Percentiles rank a stretch among this genome's conserved stretches.
Conservation (phyloP, 345 rosid genomes). For the Trapa incisa region DNA sequence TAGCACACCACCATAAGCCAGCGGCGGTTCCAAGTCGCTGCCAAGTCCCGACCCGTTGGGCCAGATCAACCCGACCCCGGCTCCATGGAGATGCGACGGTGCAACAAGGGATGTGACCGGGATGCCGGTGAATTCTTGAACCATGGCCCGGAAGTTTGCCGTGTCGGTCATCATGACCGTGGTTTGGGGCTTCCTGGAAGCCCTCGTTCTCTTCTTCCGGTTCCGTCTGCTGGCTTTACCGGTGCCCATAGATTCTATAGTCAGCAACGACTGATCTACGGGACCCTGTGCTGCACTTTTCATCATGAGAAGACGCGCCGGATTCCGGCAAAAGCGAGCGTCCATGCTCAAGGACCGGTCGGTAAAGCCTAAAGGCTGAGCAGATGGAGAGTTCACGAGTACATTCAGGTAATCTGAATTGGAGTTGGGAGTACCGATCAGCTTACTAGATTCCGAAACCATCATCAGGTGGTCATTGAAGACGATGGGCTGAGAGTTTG, state of each 20-base stretch:
- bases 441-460: conserved; percentile 11
- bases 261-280: background rate
- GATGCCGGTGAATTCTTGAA: conserved; percentile 92
- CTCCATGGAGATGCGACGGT: conserved; percentile 39
- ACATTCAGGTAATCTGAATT: conserved; percentile 22
- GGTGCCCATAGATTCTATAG: conserved; percentile 16
- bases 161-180: conserved; percentile 84
- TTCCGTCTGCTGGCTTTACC: conserved; percentile 14
- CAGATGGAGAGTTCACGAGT: conserved; percentile 25
- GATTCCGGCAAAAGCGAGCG: background rate
- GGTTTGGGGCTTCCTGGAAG: conserved; percentile 77
- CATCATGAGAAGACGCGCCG: background rate
- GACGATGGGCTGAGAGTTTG: conserved; percentile 20
- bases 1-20: conserved; percentile 25
- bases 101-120: conserved; percentile 63
- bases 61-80: conserved; percentile 56
- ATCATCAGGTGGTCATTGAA: conserved; percentile 12
- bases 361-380: conserved; percentile 11
- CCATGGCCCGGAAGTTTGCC: conserved; percentile 86
- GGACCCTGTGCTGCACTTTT: background rate
- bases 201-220: conserved; percentile 77
- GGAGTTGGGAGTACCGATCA: conserved; percentile 11
- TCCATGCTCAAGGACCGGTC: conserved; percentile 6
- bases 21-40: conserved; percentile 4
- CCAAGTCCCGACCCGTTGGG: background rate